Evolutionary conservation across 495 filamentous ascomycete species (phyloP), one percentile per base, ranked within the genome.

Genomic region (Podospora appendiculata): DNA sequence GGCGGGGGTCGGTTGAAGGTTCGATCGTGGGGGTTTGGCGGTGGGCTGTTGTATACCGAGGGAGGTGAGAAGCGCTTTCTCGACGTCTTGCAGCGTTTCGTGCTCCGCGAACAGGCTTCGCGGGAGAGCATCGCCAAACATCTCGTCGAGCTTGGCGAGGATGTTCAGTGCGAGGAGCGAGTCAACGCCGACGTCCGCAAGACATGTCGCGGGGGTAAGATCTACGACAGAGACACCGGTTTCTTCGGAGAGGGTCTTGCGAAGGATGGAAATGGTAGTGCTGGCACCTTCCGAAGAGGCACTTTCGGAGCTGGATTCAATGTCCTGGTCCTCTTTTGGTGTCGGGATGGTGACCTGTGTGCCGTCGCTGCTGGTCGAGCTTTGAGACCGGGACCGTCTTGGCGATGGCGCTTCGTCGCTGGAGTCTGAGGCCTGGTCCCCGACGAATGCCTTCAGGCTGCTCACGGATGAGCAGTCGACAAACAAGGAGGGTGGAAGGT

Each of bases 141-240:
- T 77, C 69, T 89, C 86, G 51, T 73, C 77, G 47, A 83, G 61
- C 14, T 68, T 70, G 56, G 77, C 76, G 12, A 77, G 63, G 50
- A 85, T 79, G 14, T 73, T 71, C 40, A 85, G 59, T 45, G 67
- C 71, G 75, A 84, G 78, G 41, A 85, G 71, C 0, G 79, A 83
- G 56, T 84, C 81, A 63, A 84, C 73, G 42, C 81, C 81, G 12
- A 83, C 62, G 13, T 75, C 70, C 14, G 73, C 66, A 39, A 83
- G 65, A 51, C 77, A 70, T 6, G 71, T 69, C 8, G 67, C 70
- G 32, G 75, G 73, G 10, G 69, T 58, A 45, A 91, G 73, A 55
- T 88, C 85, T 4, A 82, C 77, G 0, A 82, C 67, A 4, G 82
- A 69, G 12, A 88, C 77, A 17, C 80, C 83, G 65, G 87, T 86